Evolutionary conservation across 495 filamentous ascomycete genomes (phyloP), one percentile per base, ranked within the genome.

Genomic region (Penicillium bialowiezense): DNA sequence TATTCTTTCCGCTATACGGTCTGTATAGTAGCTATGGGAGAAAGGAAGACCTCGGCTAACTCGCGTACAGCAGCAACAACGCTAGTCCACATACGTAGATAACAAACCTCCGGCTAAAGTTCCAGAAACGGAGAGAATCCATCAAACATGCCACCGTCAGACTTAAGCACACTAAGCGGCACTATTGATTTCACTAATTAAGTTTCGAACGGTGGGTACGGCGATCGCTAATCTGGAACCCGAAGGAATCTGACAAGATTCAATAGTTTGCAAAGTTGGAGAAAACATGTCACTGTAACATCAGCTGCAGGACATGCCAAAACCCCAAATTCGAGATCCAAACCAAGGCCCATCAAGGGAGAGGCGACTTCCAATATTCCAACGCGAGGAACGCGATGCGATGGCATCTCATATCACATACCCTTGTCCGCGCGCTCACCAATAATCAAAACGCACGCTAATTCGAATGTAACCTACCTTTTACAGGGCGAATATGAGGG

Each of bases 161-260:
- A 32, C 29, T 32, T 10, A 32, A 41, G 17, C 43, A 49, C 35
- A 17, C 43, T 45, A 54, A 33, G 17, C 32, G 39, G 21, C 41
- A 41, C 58, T 60, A 60, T 60, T 60, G 58, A 60, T 35, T 45
- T 35, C n/a, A 26, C 40, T 52, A 48, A 37, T n/a, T 18, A 21
- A 28, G 18, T 33, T 29, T 54, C 31, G 58, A 54, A 44, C 50
- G 41, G 58, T 58, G 58, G 58, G 58, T 44, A 44, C 15, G 53
- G 33, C 54, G 54, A 60, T 60, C 51, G 34, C 34, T 1, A 6
- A 31, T 37, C 23, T 32, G 19, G 7, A 44, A 51, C 33, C 29
- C 14, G n/a, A n/a, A n/a, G n/a, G n/a, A n/a, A 50, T 28, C 33
- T 19, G 23, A 23, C 15, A 42, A 41, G 38, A 54, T 52, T 59